phyloP scores from a whole-genome alignment of 2,329 filamentous ascomycete genomes.

The Capronia americana region DNA sequence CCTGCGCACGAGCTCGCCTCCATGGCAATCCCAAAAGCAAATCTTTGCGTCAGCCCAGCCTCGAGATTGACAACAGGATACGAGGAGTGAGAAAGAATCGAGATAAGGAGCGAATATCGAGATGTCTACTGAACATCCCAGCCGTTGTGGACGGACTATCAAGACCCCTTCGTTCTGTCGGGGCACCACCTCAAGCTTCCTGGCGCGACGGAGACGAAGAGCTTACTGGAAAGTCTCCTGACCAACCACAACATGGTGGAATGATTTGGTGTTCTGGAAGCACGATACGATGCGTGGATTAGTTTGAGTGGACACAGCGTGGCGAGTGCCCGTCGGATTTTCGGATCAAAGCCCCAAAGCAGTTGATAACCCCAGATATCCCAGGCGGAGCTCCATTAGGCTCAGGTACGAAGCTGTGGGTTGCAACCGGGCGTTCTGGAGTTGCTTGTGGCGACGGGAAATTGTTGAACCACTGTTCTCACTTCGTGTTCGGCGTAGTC shows the following conservation, averaged over 20 bases:
- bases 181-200: background rate
- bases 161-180: background rate
- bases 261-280: slow-evolving; percentile 1
- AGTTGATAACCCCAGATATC: background rate
- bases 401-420: background rate
- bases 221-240: background rate
- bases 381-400: background rate
- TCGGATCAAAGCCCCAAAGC: background rate
- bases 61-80: background rate
- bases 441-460: background rate
- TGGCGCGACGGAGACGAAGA: background rate
- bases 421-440: background rate
- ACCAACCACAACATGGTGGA: background rate
- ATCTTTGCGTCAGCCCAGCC: background rate
- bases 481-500: background rate
- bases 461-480: background rate
- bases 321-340: background rate
- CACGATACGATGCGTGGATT: background rate
- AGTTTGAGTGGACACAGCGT: background rate
- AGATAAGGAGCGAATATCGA: background rate
- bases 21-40: background rate
- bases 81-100: background rate
- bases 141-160: background rate
- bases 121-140: background rate
- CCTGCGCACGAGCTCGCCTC: background rate